A percentile compares a stretch with the other conserved stretches of the same genome.
Evolutionary conservation across 2,329 filamentous ascomycete species (phyloP).

Genomic region (Ceratocystis eucalypticola): DNA sequence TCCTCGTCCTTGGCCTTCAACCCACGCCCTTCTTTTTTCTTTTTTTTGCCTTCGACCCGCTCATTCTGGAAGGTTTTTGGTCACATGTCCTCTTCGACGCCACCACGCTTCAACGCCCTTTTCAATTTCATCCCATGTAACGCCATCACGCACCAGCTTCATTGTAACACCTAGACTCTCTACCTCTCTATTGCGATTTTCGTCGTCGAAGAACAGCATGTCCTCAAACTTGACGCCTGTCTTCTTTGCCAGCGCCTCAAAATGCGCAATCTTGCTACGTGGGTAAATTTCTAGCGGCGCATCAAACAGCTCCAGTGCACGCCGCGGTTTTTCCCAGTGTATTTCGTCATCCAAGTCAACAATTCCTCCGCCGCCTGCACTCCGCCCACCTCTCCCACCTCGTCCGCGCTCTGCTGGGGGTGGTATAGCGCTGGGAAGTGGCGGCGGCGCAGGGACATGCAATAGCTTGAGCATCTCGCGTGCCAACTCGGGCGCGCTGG

Average conservation of each 20-base stretch:
- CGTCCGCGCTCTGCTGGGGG: not conserved
- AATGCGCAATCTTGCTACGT: constrained; percentile 72
- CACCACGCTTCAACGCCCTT: constrained; percentile 71
- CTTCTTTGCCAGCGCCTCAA: constrained; percentile 55
- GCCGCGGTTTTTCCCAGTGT: constrained; percentile 27
- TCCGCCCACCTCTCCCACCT: constrained; percentile 20
- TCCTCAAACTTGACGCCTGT: constrained; percentile 63
- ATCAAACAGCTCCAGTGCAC: constrained; percentile 47
- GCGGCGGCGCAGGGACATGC: constrained; percentile 36
- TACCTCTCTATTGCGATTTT: constrained; percentile 73
- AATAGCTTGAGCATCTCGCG: constrained; percentile 67
- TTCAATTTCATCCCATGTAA: constrained; percentile 65
- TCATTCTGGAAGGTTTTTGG: constrained; percentile 1
- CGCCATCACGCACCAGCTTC: constrained; percentile 65
- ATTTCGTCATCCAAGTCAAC: constrained; percentile 8
- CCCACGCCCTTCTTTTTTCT: not conserved
- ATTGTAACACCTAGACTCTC: constrained; percentile 69
- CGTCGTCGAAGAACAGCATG: constrained; percentile 95
- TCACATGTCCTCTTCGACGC: constrained; percentile 43
- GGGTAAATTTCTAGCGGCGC: constrained; percentile 54
- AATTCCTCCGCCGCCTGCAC: constrained; percentile 20
- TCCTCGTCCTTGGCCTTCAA: not conserved
- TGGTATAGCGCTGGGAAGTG: constrained; percentile 19
- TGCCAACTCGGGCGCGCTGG: constrained; percentile 64
- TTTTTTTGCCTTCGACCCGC: not conserved